Base-by-base conservation (phyloP, 768 basidiomycete species). In the Ramaria rubella region DNA sequence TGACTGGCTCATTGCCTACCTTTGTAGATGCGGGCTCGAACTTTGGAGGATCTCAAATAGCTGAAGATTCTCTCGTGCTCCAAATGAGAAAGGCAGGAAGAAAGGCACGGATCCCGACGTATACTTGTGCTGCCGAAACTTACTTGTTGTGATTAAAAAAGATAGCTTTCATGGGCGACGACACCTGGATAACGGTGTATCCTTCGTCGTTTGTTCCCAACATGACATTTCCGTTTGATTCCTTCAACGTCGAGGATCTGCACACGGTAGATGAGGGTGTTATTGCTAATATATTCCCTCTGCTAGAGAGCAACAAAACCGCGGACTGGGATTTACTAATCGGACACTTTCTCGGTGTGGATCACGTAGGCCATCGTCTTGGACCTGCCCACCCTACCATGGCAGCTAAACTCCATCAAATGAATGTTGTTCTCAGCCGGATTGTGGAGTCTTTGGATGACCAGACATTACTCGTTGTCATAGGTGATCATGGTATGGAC, bases 401-500 rank as follows among this genome's bases (percentile, higher is more conserved):
- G 93, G 81, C 77, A 59, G 71, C 81, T 23, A 99, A 99, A 69
- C 74, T 98, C 19, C 67, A 73, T 57, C 92, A 97, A 68, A 95
- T 97, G 91, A 84, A 98, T 67, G 67, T 76, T 27, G 84, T 96
- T 0, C 72, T 99, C 2, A 67, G 69, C 12, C 76, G 80, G 5
- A 85, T 95, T 4, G 90, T 98, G 5, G 78, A 81, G 0, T 61
- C 75, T 15, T 67, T 96, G 49, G 87, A 96, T 53, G 75, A 88
- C n/a, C 87, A 95, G 49, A 98, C 96, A 0, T 74, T 99, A 0
- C 77, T 99, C 5, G 82, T 99, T 54, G 79, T 99, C 1, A 75
- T 98, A 1, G 96, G 96, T 1, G 95, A 99, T 67, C 96, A 98
- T 64, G 96, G 96, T 0, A 98, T 99, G 96, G 94, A 97, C 64